phyloP scores from a whole-genome alignment of 768 basidiomycete species.

The Psilocybe sp. region DNA sequence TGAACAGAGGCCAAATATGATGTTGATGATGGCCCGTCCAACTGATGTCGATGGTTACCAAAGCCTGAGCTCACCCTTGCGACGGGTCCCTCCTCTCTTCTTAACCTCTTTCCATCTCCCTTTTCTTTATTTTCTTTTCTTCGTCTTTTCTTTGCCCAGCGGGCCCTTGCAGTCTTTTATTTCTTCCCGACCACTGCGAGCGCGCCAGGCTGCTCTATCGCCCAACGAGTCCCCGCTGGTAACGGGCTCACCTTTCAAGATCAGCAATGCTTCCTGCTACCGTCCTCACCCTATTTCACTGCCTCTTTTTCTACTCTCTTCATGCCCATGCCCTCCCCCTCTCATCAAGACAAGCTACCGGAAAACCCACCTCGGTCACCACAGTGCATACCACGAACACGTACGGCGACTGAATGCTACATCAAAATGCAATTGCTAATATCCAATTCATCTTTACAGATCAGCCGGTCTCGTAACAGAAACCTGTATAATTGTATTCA shows the following conservation, averaged over 20 bases:
- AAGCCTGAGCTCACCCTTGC: constrained; percentile 1
- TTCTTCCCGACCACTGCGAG: constrained; percentile 20
- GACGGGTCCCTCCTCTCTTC: constrained; percentile 13
- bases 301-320: constrained; percentile 30
- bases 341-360: constrained; percentile 27
- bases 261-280: constrained; percentile 37
- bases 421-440: constrained; percentile 10
- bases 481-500: constrained; percentile 59
- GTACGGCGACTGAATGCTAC: constrained; percentile 30
- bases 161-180: constrained; percentile 47
- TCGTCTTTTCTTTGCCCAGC: constrained; percentile 33
- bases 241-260: constrained; percentile 38
- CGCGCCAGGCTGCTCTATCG: constrained; percentile 28
- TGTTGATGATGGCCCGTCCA: constrained; percentile 13
- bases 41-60: constrained; percentile 10
- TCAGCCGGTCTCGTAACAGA: constrained; percentile 48
- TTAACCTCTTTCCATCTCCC: constrained; percentile 19
- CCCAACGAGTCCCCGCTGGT: constrained; percentile 48
- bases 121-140: constrained; percentile 19
- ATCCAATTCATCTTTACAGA: constrained; percentile 27
- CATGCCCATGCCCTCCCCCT: constrained; percentile 37
- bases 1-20: constrained; percentile 13
- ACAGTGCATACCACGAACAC: constrained; percentile 42
- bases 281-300: constrained; percentile 28
- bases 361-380: constrained; percentile 35